These are phyloP conservation scores for Adansonia gregorii DNA, from an alignment of 441 rosid genomes.

Conservation along the genomic window DNA sequence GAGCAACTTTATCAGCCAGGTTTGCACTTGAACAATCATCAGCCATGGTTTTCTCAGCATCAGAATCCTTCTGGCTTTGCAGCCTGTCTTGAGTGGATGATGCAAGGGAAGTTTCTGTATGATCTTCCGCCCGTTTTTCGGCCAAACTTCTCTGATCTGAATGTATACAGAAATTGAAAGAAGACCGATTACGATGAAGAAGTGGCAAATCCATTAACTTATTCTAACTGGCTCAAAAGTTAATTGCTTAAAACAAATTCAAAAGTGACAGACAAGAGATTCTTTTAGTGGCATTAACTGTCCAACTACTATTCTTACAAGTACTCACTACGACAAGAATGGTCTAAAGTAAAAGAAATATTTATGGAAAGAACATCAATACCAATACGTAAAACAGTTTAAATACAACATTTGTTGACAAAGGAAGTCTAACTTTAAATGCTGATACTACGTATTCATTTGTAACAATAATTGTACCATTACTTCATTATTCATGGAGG, in stretches of 20 bases:
- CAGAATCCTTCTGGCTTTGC: constrained; percentile 51
- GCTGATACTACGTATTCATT: background rate
- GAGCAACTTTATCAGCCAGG: constrained; percentile 55
- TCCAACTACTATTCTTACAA: background rate
- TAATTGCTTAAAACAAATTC: constrained; percentile 14
- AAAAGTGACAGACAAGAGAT: background rate
- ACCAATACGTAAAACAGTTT: background rate
- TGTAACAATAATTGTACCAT: constrained; percentile 3
- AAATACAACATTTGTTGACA: background rate
- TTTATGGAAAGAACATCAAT: constrained; percentile 1
- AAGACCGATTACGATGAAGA: constrained; percentile 14
- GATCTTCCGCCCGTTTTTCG: constrained; percentile 57
- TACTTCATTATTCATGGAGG: background rate
- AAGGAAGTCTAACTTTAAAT: constrained; percentile 2
- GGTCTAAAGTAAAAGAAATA: background rate
- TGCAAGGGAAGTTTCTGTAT: constrained; percentile 53
- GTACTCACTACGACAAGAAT: background rate
- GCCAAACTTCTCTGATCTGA: constrained; percentile 60
- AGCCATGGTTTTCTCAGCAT: constrained; percentile 45
- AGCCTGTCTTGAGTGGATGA: constrained; percentile 59
- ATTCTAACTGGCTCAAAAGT: constrained; percentile 12
- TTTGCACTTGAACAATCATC: constrained; percentile 61
- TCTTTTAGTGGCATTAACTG: background rate
- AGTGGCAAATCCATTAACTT: background rate
- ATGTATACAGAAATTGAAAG: constrained; percentile 21